Evolutionary conservation across 2,329 filamentous ascomycete species (phyloP), one percentile per base, ranked within the genome.

Genomic region (Stachybotrys chlorohalonatus): DNA sequence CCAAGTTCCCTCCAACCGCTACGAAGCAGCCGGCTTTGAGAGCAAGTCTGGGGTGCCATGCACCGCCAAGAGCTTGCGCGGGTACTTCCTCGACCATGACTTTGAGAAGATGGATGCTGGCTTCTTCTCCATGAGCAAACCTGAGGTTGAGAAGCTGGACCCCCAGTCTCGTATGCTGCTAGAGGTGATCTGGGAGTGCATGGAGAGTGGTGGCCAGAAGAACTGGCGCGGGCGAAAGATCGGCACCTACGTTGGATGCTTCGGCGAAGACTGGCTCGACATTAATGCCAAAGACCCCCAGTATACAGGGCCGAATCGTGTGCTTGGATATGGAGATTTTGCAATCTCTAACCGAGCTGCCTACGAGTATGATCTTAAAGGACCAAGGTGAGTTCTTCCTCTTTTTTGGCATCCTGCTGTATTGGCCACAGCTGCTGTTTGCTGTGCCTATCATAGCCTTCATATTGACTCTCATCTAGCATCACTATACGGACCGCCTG

Each of bases 401-500:
- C 11, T 36, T 7, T 3, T 42, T 5, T 5, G 13, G 36, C 3
- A 42, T 9, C 48, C 16, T 8, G 7, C 11, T 31, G 24, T n/a
- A 13, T 42, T 50, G 24, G 6, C 31, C 32, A 50, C 54, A 9
- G n/a, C 9, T 51, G 47, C 47, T 49, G 11, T 11, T 6, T 13
- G 30, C 11, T 13, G 42, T 31, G 9, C 31, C 11, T 16, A n/a
- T 39, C 66, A 24, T 24, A 24, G 24, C 24, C 24, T 24, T 24
- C 24, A 24, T 9, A 42, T 42, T 42, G 6, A 42, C 36, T 42
- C 36, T 42, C 6, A 42, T 5, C 36, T 13, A 42, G 65, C 31
- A 56, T 63, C 39, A 61, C 61, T 1, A 60, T 74, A 7, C 65
- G 69, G n/a, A 75, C 74, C 0, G 74, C 67, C 2, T 63, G 73